Percentiles rank a stretch among this genome's conserved stretches.
Evolutionary conservation across 2,329 filamentous ascomycete species (phyloP).

Genomic region (Sporothrix phasma): DNA sequence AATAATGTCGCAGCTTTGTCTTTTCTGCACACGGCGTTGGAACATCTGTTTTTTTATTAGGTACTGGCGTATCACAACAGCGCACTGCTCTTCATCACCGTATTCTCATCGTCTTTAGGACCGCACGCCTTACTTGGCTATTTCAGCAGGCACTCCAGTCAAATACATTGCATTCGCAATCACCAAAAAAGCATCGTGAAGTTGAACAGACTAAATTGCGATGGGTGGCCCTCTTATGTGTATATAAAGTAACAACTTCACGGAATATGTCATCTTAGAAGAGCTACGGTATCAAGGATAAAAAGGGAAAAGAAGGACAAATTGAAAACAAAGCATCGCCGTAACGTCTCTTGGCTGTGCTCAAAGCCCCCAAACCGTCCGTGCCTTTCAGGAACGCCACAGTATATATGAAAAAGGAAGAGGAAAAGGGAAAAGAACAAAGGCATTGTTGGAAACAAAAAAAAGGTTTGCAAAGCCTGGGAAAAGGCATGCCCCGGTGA

Average conservation of each 20-base stretch:
- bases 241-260: neutral
- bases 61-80: neutral
- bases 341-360: neutral
- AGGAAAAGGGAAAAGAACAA: neutral
- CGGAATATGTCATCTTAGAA: neutral
- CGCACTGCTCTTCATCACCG: neutral
- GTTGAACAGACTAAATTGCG: neutral
- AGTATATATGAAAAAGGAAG: neutral
- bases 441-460: neutral
- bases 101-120: no score
- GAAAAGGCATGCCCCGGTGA: neutral
- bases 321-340: neutral
- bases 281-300: neutral
- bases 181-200: neutral
- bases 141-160: no score
- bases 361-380: neutral
- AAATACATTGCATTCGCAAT: neutral
- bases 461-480: neutral
- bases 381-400: neutral
- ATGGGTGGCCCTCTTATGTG: neutral
- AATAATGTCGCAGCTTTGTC: neutral
- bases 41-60: neutral
- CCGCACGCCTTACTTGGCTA: no score
- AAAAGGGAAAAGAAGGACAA: neutral
- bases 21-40: neutral